Conservation (phyloP, 805 yeast species). For the Candida arabinofermentans region DNA sequence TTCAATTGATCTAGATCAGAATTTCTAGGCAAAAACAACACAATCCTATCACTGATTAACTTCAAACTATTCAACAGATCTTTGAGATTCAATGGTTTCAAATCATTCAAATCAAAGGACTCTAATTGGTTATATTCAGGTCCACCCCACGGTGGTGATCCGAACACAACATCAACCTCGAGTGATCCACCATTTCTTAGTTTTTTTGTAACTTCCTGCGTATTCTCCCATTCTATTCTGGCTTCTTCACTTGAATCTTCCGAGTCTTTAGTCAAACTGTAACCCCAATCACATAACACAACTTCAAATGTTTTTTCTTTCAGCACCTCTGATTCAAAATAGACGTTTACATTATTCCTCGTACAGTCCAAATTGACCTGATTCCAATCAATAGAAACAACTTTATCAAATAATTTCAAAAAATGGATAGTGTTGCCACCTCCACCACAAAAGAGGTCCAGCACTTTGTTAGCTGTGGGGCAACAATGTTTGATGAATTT, state of each 20-base stretch:
- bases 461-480: conserved; percentile 42
- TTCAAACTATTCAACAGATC: conserved; percentile 40
- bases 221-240: conserved; percentile 1
- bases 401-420: conserved; percentile 51
- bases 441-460: conserved; percentile 83
- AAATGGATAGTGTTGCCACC: conserved; percentile 85
- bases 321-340: conserved; percentile 38
- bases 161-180: conserved; percentile 51
- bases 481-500: conserved; percentile 47
- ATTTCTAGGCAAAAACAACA: conserved; percentile 62
- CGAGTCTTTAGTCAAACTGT: conserved; percentile 3
- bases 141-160: conserved; percentile 93
- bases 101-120: conserved; percentile 42
- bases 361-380: conserved; percentile 63
- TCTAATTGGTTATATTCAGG: conserved; percentile 47
- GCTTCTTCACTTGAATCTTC: conserved; percentile 8
- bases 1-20: conserved; percentile 50
- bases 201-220: conserved; percentile 7
- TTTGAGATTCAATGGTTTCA: conserved; percentile 47
- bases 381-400: conserved; percentile 62
- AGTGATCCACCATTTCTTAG: conserved; percentile 9
- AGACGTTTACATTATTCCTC: conserved; percentile 58
- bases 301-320: conserved; percentile 47
- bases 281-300: conserved; percentile 15
- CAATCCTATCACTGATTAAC: conserved; percentile 43